A percentile compares a stretch with the other conserved stretches of the same genome.
phyloP scores from a whole-genome alignment of 441 rosid genomes.

The Populus hybrid region DNA sequence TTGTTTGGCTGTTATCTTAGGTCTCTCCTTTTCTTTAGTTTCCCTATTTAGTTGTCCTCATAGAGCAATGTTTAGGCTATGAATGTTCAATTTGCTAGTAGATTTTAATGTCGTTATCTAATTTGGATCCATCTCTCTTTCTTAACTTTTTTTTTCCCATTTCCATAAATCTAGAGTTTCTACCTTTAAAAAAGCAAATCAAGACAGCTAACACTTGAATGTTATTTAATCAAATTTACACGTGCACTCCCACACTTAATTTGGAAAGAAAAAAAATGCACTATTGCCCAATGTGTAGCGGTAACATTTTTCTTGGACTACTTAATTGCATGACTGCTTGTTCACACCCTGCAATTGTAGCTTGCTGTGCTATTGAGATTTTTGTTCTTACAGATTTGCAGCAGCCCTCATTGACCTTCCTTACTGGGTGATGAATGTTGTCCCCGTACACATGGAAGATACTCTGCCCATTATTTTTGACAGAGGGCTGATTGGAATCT shows the following conservation, averaged over 20 bases:
- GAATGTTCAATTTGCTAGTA: no score
- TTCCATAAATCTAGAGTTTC: not conserved
- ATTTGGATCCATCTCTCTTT: not conserved
- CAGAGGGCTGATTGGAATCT: constrained; percentile 83
- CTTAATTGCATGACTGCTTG: not conserved
- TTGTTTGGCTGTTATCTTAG: not conserved
- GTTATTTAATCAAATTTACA: not conserved
- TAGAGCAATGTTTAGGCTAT: no score
- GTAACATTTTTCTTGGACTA: not conserved
- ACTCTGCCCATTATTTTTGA: constrained; percentile 62
- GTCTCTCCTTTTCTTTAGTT: not conserved
- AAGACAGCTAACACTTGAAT: not conserved
- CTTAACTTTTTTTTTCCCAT: not conserved
- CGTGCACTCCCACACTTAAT: not conserved
- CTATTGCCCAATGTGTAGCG: not conserved
- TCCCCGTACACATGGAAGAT: constrained; percentile 54
- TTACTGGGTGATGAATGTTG: constrained; percentile 85
- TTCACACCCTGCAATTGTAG: not conserved
- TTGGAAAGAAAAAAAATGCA: not conserved
- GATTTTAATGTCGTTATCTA: no score
- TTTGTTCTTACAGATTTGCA: constrained; percentile 52
- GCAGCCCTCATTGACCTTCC: constrained; percentile 66
- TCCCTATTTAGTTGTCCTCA: no score
- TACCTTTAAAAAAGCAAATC: not conserved
- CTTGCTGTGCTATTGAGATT: not conserved